These are phyloP conservation scores for Exophiala calicioides DNA, from an alignment of 2,329 filamentous ascomycete genomes.

Conservation along the genomic window DNA sequence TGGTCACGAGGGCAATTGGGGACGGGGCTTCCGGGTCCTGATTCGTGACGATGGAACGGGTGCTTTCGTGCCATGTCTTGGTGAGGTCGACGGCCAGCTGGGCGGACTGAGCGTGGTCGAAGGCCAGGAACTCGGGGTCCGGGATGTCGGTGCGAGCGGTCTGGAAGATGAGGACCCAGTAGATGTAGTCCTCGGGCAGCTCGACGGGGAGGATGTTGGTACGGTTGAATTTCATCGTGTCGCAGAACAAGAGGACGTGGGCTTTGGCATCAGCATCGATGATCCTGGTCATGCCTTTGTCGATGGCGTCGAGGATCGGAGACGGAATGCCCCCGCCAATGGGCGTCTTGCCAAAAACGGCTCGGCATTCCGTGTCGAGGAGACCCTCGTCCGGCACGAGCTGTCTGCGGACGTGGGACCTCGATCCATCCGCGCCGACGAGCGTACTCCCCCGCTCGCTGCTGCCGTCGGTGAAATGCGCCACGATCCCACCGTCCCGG, in stretches of 20 bases:
- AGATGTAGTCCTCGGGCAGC: constrained; percentile 32
- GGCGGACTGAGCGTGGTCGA: constrained; percentile 6
- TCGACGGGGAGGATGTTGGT: constrained; percentile 10
- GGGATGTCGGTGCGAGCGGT: constrained; percentile 8
- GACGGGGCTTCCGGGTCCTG: constrained; percentile 18
- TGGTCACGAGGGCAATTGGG: constrained; percentile 2
- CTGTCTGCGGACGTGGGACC: constrained; percentile 42
- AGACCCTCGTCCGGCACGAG: constrained; percentile 38
- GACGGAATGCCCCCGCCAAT: constrained; percentile 20
- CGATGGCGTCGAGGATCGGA: constrained; percentile 9
- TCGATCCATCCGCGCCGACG: constrained; percentile 33
- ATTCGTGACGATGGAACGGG: constrained; percentile 16
- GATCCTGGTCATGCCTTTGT: constrained; percentile 13
- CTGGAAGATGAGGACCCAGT: constrained; percentile 30
- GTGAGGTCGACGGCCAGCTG: constrained; percentile 26
- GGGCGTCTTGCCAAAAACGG: constrained; percentile 45
- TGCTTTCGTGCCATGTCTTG: constrained; percentile 23
- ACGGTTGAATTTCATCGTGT: constrained; percentile 9
- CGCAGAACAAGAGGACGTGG: constrained; percentile 7
- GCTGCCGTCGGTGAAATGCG: constrained; percentile 17
- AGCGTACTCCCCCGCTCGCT: constrained; percentile 16
- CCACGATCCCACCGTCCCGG: constrained; percentile 38
- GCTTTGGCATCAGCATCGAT: not conserved
- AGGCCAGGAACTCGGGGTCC: constrained; percentile 9
- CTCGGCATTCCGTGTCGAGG: constrained; percentile 42